These are phyloP conservation scores for Hymenoscyphus linearis DNA, from an alignment of 2,329 filamentous ascomycete species.

Conservation along the genomic window DNA sequence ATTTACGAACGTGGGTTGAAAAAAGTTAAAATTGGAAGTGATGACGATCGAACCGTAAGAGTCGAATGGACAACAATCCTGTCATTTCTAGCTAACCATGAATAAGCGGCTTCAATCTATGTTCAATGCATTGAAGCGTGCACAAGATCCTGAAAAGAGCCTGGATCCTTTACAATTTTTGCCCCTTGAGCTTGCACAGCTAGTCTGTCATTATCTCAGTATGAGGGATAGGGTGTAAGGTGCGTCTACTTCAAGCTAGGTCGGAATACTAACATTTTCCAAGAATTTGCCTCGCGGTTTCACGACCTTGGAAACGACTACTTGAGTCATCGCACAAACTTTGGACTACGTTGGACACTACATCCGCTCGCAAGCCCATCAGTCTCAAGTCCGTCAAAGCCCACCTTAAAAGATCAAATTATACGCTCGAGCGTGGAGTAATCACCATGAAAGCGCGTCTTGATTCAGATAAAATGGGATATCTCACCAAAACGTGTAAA, in stretches of 20 bases:
- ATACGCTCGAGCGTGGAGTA: constrained; percentile 23
- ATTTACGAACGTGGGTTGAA: constrained; percentile 32
- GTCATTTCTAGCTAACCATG: neutral
- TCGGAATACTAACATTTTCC: constrained; percentile 7
- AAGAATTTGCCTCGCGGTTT: constrained; percentile 30
- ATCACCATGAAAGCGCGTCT: constrained; percentile 21
- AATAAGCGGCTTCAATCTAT: constrained; percentile 28
- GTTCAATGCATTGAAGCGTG: constrained; percentile 27
- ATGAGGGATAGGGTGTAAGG: constrained; percentile 31
- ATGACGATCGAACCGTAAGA: constrained; percentile 27
- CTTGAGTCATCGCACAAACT: constrained; percentile 28
- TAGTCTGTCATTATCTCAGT: constrained; percentile 27
- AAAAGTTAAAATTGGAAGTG: constrained; percentile 30
- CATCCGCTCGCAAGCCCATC: constrained; percentile 13
- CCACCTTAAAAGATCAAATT: constrained; percentile 28
- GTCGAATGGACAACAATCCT: neutral
- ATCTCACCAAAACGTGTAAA: constrained; percentile 25
- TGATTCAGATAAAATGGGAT: constrained; percentile 21
- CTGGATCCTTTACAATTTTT: constrained; percentile 31
- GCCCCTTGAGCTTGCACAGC: constrained; percentile 31
- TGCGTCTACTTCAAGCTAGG: neutral
- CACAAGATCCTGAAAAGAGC: constrained; percentile 21
- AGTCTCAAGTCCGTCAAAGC: constrained; percentile 22
- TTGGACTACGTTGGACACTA: constrained; percentile 30
- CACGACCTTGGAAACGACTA: constrained; percentile 28